Evolutionary conservation across 225 moss, liverwort and hornwort genomes (phyloP).

Genomic region (Physcomitrium patens): DNA sequence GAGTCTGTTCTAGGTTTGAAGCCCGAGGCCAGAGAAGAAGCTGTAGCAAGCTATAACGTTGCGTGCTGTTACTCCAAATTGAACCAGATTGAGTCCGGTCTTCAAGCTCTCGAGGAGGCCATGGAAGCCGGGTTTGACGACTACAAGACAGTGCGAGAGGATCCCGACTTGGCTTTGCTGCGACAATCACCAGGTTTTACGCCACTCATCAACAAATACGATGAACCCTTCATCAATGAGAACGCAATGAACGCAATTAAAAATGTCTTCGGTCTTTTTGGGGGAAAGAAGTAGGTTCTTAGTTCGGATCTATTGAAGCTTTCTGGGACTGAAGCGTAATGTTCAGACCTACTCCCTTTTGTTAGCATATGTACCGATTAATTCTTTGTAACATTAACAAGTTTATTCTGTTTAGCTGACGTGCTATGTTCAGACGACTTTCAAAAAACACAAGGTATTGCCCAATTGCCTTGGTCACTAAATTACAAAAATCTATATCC

Average conservation of each 20-base stretch:
- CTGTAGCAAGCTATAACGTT: conserved; percentile 89
- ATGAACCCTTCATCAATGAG: conserved; percentile 98
- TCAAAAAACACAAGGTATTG: not conserved
- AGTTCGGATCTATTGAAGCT: conserved; percentile 31
- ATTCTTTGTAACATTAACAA: conserved; percentile 54
- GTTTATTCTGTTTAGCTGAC: conserved; percentile 23
- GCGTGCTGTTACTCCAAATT: conserved; percentile 97
- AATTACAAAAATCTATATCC: not conserved
- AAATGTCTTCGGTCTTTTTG: conserved; percentile 80
- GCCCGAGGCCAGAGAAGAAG: conserved; percentile 77
- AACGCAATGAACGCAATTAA: conserved; percentile 86
- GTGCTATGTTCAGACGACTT: not conserved
- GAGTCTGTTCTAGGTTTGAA: conserved; percentile 94
- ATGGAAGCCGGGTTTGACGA: conserved; percentile 94
- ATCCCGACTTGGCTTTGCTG: conserved; percentile 75
- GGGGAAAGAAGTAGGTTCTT: conserved; percentile 65
- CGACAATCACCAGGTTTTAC: conserved; percentile 74
- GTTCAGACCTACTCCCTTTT: conserved; percentile 27
- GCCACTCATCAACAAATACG: conserved; percentile 69
- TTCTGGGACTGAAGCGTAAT: not conserved
- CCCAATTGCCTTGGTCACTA: not conserved
- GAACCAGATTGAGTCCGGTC: conserved; percentile 80
- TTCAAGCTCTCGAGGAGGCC: conserved; percentile 85
- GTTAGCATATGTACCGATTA: conserved; percentile 28
- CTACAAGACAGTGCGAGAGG: conserved; percentile 79